Base-by-base conservation (phyloP, 257 asterid species). In the Solanum boliviense region DNA sequence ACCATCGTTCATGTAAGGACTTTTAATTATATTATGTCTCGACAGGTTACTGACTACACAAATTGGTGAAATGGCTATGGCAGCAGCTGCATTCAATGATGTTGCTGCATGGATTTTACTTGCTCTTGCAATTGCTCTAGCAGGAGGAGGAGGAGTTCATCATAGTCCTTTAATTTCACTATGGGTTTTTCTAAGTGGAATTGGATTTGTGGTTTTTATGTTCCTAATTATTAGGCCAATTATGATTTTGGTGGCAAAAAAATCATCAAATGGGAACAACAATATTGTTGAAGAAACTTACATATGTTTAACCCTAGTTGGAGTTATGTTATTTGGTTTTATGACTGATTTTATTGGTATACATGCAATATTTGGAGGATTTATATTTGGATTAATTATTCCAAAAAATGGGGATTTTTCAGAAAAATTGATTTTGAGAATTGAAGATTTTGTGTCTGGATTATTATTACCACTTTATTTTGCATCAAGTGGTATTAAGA, bases 31-130 rank as follows among this genome's bases (percentile, higher is more conserved):
- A 44, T 79, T 27, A 25, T 79, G 84, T 79, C 38, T 79, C 27
- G 9, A 44, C 67, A 79, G 93, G 81, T 93, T 95, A 12, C 92
- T 95, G 9, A 95, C 93, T 9, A 94, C 96, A 6, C 87, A 88
- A 3, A 89, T 94, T 0, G 96, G 98, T 0, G 94, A 93, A 48
- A 91, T 93, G 2, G 96, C 95, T 41, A 94, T 94, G 98, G 95
- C 95, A 6, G 96, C 94, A 1, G 96, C 98, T 0, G 95, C 95
- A 1, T 86, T 94, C 29, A 94, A 94, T 88, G 96, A 94, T 86
- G 88, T 94, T 65, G 95, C 88, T 5, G 98, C 98, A 7, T 95
- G 98, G 96, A 90, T 95, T 18, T 85, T 91, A 11, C 93, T 94
- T 4, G 96, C 96, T 27, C 94, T 94, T 2, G 96, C 95, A 11